Evolutionary conservation across 768 basidiomycete species (phyloP).

Genomic region (Russula earlei): DNA sequence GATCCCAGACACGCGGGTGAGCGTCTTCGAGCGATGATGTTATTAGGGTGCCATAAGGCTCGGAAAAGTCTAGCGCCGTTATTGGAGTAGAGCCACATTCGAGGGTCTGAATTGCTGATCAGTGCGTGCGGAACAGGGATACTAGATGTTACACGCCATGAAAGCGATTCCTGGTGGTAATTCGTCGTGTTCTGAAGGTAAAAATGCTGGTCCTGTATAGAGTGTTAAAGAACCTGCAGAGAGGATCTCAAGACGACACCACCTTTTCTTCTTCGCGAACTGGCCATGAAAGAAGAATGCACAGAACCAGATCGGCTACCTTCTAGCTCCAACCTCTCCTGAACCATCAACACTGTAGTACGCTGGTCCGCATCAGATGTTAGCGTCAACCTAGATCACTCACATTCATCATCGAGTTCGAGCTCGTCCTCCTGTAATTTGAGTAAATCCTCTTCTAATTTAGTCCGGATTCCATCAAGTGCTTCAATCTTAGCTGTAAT

Average conservation of each 20-base stretch:
- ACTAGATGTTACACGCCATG: constrained; percentile 55
- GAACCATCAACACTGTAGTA: constrained; percentile 72
- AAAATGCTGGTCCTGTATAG: constrained; percentile 73
- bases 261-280: constrained; percentile 67
- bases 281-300: constrained; percentile 38
- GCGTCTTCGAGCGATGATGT: constrained; percentile 79
- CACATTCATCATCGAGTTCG: constrained; percentile 93
- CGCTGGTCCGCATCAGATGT: constrained; percentile 4
- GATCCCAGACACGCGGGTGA: constrained; percentile 89
- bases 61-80: constrained; percentile 86
- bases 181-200: constrained; percentile 96
- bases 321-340: constrained; percentile 73
- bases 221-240: neutral
- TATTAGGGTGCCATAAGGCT: constrained; percentile 92
- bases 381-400: constrained; percentile 25
- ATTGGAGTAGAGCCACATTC: constrained; percentile 74
- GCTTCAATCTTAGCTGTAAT: constrained; percentile 85
- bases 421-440: constrained; percentile 91
- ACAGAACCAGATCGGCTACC: constrained; percentile 25
- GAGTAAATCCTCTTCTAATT: constrained; percentile 74
- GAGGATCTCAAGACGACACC: neutral
- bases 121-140: constrained; percentile 6
- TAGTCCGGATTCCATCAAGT: constrained; percentile 68
- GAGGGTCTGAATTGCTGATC: constrained; percentile 52
- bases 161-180: constrained; percentile 91